These are phyloP conservation scores for Emergomyces pasteurianus DNA, from an alignment of 2,329 filamentous ascomycete genomes.

Conservation along the genomic window DNA sequence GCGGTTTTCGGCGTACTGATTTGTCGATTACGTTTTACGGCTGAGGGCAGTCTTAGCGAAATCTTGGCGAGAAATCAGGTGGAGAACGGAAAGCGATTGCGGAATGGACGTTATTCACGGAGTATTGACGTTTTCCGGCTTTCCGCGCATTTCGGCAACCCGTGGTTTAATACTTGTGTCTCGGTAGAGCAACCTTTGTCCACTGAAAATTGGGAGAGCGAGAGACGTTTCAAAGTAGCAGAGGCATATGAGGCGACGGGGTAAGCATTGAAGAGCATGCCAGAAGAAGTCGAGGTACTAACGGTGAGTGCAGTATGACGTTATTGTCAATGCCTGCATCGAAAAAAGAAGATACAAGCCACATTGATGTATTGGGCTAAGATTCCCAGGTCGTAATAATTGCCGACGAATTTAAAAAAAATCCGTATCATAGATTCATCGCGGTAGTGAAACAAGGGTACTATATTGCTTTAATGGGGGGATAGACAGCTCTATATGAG, in stretches of 20 bases:
- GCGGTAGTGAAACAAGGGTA: not conserved
- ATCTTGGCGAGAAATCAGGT: constrained; percentile 3
- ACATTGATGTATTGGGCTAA: constrained; percentile 6
- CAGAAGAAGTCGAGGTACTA: not conserved
- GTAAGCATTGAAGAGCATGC: not conserved
- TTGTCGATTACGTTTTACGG: constrained; percentile 1
- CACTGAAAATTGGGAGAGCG: not conserved
- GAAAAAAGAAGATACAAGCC: not conserved
- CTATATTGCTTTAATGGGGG: not conserved
- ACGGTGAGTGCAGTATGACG: constrained; percentile 6
- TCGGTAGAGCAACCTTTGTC: constrained; percentile 8
- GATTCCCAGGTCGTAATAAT: constrained; percentile 1
- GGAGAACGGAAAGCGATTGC: not conserved
- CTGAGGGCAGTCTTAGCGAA: not conserved
- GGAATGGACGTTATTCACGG: constrained; percentile 6
- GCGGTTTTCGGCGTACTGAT: constrained; percentile 13
- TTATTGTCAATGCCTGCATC: constrained; percentile 5
- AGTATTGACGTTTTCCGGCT: constrained; percentile 2
- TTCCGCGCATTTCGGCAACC: not conserved
- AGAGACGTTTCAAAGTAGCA: constrained; percentile 4
- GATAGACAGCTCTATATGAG: not conserved
- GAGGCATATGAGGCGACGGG: constrained; percentile 8
- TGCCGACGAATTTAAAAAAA: not conserved
- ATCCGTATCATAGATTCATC: not conserved
- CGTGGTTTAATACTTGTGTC: constrained; percentile 8